Percentiles rank a stretch among this genome's conserved stretches.
Conservation (phyloP, 2,329 filamentous ascomycete genomes). For the Nemania abortiva region DNA sequence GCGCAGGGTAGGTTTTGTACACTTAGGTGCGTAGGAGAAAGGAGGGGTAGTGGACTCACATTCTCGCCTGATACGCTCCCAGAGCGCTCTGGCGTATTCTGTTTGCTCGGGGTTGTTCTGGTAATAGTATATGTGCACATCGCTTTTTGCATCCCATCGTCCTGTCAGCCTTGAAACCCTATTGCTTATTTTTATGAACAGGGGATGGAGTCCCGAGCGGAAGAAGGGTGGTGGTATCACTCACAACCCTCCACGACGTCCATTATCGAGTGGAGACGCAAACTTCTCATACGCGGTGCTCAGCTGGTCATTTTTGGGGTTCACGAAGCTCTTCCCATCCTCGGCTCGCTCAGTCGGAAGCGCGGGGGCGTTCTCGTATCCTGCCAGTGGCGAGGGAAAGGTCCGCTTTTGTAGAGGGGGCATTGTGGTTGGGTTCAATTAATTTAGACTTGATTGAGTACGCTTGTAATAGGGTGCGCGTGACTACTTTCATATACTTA, state of each 20-base stretch:
- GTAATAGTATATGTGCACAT: conserved; percentile 88
- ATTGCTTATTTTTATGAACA: neutral
- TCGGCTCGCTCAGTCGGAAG: conserved; percentile 69
- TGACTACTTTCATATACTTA: neutral
- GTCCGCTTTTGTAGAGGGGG: conserved; percentile 42
- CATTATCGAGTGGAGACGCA: conserved; percentile 74
- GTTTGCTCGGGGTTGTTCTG: conserved; percentile 71
- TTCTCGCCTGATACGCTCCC: conserved; percentile 83
- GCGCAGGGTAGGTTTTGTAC: neutral
- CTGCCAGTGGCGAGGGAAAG: conserved; percentile 68
- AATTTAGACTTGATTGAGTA: neutral
- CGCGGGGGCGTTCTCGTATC: conserved; percentile 68
- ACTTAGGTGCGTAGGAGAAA: neutral
- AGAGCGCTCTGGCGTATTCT: conserved; percentile 77
- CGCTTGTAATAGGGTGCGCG: neutral
- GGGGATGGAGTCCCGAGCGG: neutral
- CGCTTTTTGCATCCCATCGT: conserved; percentile 58
- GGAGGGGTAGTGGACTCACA: conserved; percentile 63
- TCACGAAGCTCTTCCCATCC: conserved; percentile 83
- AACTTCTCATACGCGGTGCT: conserved; percentile 81
- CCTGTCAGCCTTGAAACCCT: neutral
- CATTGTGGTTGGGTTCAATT: conserved; percentile 19
- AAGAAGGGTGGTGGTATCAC: conserved; percentile 46
- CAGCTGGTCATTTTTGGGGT: conserved; percentile 66
- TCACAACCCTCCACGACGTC: conserved; percentile 77